Conservation (phyloP, 768 basidiomycete species). For the Termitomyces sp. region DNA sequence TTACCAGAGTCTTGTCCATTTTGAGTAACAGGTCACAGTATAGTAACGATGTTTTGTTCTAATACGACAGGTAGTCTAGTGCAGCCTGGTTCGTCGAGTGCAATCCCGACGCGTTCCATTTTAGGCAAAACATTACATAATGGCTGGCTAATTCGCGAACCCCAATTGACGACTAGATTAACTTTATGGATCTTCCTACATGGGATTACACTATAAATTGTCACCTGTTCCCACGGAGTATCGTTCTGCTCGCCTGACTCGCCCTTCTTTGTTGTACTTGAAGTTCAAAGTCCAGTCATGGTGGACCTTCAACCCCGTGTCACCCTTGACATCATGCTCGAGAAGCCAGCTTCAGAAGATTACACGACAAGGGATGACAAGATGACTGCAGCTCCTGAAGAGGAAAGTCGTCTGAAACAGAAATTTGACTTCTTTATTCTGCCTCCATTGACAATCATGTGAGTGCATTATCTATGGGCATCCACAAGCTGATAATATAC, state of each 20-base stretch:
- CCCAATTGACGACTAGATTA: too few relatives aligned
- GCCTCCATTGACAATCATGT: conserved; percentile 40
- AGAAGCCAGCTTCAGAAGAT: conserved; percentile 14
- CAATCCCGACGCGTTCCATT: too few relatives aligned
- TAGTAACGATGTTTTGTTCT: too few relatives aligned
- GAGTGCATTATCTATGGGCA: background rate
- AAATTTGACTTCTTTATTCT: conserved; percentile 37
- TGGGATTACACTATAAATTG: background rate
- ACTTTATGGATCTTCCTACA: background rate
- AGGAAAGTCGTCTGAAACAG: conserved; percentile 23
- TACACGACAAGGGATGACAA: conserved; percentile 3
- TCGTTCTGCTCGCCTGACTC: too few relatives aligned
- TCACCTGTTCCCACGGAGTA: background rate
- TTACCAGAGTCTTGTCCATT: too few relatives aligned
- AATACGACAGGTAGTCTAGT: too few relatives aligned
- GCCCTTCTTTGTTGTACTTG: too few relatives aligned
- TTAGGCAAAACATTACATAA: too few relatives aligned
- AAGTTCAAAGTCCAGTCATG: background rate
- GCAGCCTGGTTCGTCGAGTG: too few relatives aligned
- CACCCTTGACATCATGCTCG: conserved; percentile 9
- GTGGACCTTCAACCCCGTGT: background rate
- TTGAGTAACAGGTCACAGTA: too few relatives aligned
- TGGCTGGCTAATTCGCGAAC: too few relatives aligned
- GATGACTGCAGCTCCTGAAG: conserved; percentile 12
- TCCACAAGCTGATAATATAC: background rate